A percentile compares a stretch with the other conserved stretches of the same genome.
Conservation (phyloP, 1,139 yeast genomes). For the Saccharomyces hybrid region DNA sequence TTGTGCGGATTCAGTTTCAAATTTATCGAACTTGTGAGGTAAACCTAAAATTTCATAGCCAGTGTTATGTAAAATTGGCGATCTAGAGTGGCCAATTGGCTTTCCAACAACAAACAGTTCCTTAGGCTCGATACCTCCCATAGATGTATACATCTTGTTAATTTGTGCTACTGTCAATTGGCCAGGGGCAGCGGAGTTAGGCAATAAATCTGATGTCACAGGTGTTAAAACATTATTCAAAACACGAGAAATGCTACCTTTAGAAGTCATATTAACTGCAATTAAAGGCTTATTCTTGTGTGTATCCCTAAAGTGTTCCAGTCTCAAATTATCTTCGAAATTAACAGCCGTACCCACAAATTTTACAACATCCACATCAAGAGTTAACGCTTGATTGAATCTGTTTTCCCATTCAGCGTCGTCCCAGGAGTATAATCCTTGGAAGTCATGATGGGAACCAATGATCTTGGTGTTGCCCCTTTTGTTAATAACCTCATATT, state of each 20-base stretch:
- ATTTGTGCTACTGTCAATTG: conserved; percentile 59
- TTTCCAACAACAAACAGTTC: conserved; percentile 72
- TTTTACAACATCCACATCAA: conserved; percentile 70
- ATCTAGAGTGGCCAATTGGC: conserved; percentile 80
- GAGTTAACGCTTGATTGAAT: conserved; percentile 56
- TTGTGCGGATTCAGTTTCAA: conserved; percentile 61
- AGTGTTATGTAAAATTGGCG: conserved; percentile 79
- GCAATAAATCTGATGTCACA: conserved; percentile 61
- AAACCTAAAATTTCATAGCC: conserved; percentile 65
- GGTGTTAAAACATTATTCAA: conserved; percentile 75
- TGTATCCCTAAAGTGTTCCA: conserved; percentile 58
- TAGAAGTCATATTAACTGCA: conserved; percentile 73
- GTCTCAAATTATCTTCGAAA: conserved; percentile 58
- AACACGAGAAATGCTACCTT: conserved; percentile 74
- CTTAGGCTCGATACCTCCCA: conserved; percentile 55
- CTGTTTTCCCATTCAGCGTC: conserved; percentile 66
- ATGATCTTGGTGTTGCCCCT: conserved; percentile 63
- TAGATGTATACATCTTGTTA: conserved; percentile 47
- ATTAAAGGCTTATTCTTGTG: conserved; percentile 59
- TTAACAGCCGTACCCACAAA: conserved; percentile 70
- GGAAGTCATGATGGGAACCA: conserved; percentile 74
- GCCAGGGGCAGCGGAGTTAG: conserved; percentile 70
- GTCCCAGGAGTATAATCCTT: conserved; percentile 57
- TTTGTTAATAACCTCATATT: conserved; percentile 39
- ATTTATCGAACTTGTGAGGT: conserved; percentile 64